Evolutionary conservation across 352 stramenopile species (phyloP), one percentile per base, ranked within the genome.

Genomic region (Pythium phragmiticola): DNA sequence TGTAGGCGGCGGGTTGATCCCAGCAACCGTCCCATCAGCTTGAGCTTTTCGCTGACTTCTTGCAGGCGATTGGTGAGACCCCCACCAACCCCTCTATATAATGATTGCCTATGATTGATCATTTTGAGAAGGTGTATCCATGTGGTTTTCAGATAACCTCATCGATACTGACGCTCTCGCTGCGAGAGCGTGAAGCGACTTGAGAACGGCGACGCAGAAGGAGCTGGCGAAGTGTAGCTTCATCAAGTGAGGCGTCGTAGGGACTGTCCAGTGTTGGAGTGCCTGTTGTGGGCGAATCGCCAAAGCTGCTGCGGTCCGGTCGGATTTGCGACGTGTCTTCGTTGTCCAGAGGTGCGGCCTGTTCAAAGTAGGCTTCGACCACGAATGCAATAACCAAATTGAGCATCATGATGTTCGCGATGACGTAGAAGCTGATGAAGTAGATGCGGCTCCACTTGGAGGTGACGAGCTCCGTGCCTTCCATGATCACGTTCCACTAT

Each of bases 301-400:
- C 19, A 21, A 46, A 21, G 19, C 43, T 55, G 21, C 19, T 42
- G 33, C 30, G 42, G 17, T 50, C 46, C 51, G 45, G 48, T 37
- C 33, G 41, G 39, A 51, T 41, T 26, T 48, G 43, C 7, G 60
- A 23, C 1, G 30, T 1, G 30, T 57, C 45, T 33, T 69, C 50
- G 33, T 57, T 51, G 59, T 69, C n/a, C 6, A 45, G 8, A 7
- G 49, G 5, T 12, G 45, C 16, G 42, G 58, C 50, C 68, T 71
- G 36, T 33, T 84, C 77, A 26, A 87, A 77, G 60, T 87, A 87
- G 19, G 77, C 77, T 58, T 87, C 77, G 14, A 87, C 77, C 17
- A 87, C 74, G 37, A 87, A 90, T 0, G 84, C 83, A 0, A 94
- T 76, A 8, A 92, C 72, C 19, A 94, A 58, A 54, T 83, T 94